Conservation (phyloP, 2,329 filamentous ascomycete genomes). For the Mollisia scopiformis region DNA sequence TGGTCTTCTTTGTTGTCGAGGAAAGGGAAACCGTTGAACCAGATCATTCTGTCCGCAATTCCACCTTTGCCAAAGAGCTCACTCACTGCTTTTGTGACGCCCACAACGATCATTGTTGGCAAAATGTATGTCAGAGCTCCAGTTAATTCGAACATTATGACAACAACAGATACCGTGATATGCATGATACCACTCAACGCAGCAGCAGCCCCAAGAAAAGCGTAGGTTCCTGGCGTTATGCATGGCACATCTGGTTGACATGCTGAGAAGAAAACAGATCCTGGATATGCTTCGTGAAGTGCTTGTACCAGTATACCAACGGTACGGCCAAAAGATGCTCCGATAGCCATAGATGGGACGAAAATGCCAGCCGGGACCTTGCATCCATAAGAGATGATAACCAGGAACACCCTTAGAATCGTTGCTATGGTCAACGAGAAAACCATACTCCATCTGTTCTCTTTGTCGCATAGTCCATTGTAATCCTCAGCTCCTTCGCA, state of each 20-base stretch:
- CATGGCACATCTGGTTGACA: conserved; percentile 92
- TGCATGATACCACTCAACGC: conserved; percentile 97
- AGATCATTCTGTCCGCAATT: conserved; percentile 98
- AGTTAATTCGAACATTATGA: conserved; percentile 99
- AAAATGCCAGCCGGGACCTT: conserved; percentile 98
- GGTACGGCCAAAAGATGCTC: conserved; percentile 89
- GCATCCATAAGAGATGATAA: conserved; percentile 96
- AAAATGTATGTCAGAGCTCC: conserved; percentile 97
- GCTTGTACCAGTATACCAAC: conserved; percentile 94
- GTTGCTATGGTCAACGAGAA: conserved; percentile 79
- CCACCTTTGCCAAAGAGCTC: conserved; percentile 94
- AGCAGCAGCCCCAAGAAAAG: conserved; percentile 89
- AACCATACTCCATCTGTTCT: conserved; percentile 78
- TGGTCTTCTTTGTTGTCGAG: conserved; percentile 97
- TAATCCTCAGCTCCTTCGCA: conserved; percentile 90
- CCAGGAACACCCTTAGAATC: conserved; percentile 76
- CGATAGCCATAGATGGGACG: conserved; percentile 96
- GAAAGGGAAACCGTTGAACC: conserved; percentile 97
- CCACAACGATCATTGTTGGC: conserved; percentile 98
- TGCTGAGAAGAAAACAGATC: conserved; percentile 82
- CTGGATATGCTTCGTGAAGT: conserved; percentile 81
- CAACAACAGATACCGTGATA: conserved; percentile 92
- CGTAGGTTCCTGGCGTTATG: conserved; percentile 96
- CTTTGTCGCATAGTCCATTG: conserved; percentile 80
- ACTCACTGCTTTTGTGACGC: conserved; percentile 90